phyloP scores from a whole-genome alignment of 2,329 filamentous ascomycete species.

The Ascocoryne sarcoides region DNA sequence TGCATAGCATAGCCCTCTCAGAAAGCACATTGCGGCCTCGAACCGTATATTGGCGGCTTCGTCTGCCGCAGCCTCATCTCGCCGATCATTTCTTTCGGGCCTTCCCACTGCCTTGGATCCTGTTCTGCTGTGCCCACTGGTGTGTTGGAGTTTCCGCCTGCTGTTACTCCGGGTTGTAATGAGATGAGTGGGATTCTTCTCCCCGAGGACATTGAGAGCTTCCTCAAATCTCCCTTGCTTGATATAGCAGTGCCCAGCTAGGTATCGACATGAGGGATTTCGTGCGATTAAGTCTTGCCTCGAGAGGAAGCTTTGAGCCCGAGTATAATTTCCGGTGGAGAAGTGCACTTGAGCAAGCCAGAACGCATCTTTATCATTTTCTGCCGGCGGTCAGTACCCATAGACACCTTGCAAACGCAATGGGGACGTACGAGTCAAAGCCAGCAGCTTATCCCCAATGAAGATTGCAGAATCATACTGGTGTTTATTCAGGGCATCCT shows the following conservation, averaged over 20 bases:
- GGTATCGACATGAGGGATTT: conserved; percentile 82
- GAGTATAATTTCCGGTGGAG: conserved; percentile 86
- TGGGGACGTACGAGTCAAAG: conserved; percentile 69
- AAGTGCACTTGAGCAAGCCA: conserved; percentile 99
- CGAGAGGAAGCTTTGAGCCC: conserved; percentile 77
- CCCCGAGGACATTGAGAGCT: conserved; percentile 75
- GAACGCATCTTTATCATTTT: conserved; percentile 88
- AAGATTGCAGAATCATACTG: conserved; percentile 97
- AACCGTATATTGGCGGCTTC: conserved; percentile 71
- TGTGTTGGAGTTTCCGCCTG: conserved; percentile 62
- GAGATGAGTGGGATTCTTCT: conserved; percentile 87
- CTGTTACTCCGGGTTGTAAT: conserved; percentile 58
- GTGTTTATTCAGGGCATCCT: conserved; percentile 90
- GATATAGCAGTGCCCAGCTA: conserved; percentile 88
- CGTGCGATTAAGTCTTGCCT: conserved; percentile 74
- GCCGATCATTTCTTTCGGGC: conserved; percentile 17
- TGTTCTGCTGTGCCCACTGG: conserved; percentile 43
- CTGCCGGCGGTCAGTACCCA: conserved; percentile 37
- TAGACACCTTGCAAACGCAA: background rate
- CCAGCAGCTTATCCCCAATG: conserved; percentile 92
- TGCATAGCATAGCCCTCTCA: conserved; percentile 87
- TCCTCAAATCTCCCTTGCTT: conserved; percentile 88
- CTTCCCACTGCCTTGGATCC: conserved; percentile 37
- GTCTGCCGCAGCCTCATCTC: conserved; percentile 39
- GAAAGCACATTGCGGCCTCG: conserved; percentile 95